A percentile compares a stretch with the other conserved stretches of the same genome.
These are phyloP conservation scores for Neurospora sp. DNA, from an alignment of 495 filamentous ascomycete species.

Conservation along the genomic window DNA sequence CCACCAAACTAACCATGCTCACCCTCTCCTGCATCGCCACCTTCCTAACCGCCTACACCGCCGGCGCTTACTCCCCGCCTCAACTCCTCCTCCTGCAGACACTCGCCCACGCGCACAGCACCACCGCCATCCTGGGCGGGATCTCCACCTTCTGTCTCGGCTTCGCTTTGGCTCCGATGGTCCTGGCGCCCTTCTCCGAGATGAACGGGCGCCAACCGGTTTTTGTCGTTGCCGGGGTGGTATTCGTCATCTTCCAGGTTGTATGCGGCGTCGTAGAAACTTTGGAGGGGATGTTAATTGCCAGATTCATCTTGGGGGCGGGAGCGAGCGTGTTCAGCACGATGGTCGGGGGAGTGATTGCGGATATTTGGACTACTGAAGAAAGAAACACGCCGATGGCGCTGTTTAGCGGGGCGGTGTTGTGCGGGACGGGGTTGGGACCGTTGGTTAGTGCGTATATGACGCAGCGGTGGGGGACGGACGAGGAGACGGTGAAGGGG, in stretches of 20 bases:
- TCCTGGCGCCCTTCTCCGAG: conserved; percentile 84
- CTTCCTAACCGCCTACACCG: conserved; percentile 67
- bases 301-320: conserved; percentile 66
- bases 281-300: conserved; percentile 64
- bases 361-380: conserved; percentile 73
- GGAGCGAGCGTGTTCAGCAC: conserved; percentile 76
- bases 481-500: background rate
- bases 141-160: conserved; percentile 77
- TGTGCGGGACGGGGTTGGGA: conserved; percentile 75
- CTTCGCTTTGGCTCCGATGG: conserved; percentile 81
- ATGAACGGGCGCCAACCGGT: conserved; percentile 76
- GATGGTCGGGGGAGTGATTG: conserved; percentile 88
- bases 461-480: conserved; percentile 36
- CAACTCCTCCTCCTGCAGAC: conserved; percentile 49
- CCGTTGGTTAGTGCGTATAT: conserved; percentile 67
- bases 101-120: conserved; percentile 49
- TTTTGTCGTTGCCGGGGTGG: conserved; percentile 60
- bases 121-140: conserved; percentile 58
- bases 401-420: conserved; percentile 62
- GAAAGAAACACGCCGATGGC: conserved; percentile 88
- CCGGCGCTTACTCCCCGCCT: conserved; percentile 69
- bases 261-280: conserved; percentile 66
- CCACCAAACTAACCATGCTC: conserved; percentile 63
- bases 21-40: conserved; percentile 67
- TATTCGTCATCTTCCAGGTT: conserved; percentile 59